Evolutionary conservation across 352 stramenopile species (phyloP).

Genomic region (Phytophthora cajani): DNA sequence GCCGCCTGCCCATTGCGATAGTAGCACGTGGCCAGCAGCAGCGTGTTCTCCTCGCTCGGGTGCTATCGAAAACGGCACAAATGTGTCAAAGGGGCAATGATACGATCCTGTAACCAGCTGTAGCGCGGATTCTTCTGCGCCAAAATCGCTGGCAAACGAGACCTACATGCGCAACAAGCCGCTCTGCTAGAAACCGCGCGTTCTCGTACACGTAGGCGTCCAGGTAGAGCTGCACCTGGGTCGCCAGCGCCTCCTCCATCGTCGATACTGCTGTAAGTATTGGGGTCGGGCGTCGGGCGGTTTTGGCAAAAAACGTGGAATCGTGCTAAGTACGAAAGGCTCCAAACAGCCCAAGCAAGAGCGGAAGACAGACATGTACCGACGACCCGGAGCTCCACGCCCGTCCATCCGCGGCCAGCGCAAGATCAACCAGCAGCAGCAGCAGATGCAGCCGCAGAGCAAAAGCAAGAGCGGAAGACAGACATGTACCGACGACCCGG

Average conservation of each 20-base stretch:
- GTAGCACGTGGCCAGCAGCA: slow-evolving; percentile 72
- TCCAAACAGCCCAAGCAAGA: neutral
- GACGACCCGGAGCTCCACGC: slow-evolving; percentile 42
- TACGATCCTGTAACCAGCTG: slow-evolving; percentile 9
- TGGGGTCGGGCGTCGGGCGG: slow-evolving; percentile 14
- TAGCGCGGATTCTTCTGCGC: slow-evolving; percentile 19
- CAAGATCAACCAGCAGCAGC: slow-evolving; percentile 54
- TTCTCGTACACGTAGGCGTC: slow-evolving; percentile 65
- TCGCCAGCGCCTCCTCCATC: slow-evolving; percentile 57
- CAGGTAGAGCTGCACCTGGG: slow-evolving; percentile 63
- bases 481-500: slow-evolving; percentile 42
- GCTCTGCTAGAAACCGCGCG: slow-evolving; percentile 82
- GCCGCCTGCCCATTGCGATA: slow-evolving; percentile 59
- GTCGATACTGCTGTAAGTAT: slow-evolving; percentile 12
- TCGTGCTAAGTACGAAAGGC: neutral
- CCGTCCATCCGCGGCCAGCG: slow-evolving; percentile 65
- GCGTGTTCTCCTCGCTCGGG: slow-evolving; percentile 59
- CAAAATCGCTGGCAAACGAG: slow-evolving; percentile 11
- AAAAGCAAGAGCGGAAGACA: slow-evolving; percentile 21
- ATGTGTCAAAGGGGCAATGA: slow-evolving; percentile 25
- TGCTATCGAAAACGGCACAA: slow-evolving; percentile 47
- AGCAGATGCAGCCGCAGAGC: slow-evolving; percentile 21
- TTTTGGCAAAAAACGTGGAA: slow-evolving; percentile 16
- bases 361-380: slow-evolving; percentile 34
- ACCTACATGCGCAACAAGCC: slow-evolving; percentile 79